A percentile compares a stretch with the other conserved stretches of the same genome.
Evolutionary conservation across 1,139 yeast genomes (phyloP).

Genomic region (Geotrichum aggregatum): DNA sequence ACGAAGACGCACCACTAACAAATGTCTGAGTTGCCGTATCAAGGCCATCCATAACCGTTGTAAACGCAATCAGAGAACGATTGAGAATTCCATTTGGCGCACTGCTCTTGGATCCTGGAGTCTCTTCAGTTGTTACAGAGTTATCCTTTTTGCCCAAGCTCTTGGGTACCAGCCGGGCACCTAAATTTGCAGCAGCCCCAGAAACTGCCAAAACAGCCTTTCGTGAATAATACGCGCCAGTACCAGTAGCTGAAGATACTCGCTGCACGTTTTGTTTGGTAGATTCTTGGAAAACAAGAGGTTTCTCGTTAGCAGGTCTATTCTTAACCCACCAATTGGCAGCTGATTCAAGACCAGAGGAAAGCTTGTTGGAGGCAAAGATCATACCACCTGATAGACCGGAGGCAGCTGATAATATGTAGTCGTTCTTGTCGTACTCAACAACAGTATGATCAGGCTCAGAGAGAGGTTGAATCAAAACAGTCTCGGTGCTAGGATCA

Average conservation of each 20-base stretch:
- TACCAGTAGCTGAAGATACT: slow-evolving; percentile 14
- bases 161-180: slow-evolving; percentile 18
- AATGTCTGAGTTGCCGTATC: slow-evolving; percentile 18
- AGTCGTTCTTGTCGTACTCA: slow-evolving; percentile 10
- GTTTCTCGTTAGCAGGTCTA: slow-evolving; percentile 17
- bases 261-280: slow-evolving; percentile 16
- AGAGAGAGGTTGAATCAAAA: slow-evolving; percentile 8
- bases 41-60: slow-evolving; percentile 21
- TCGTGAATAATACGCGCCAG: slow-evolving; percentile 18
- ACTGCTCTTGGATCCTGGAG: neutral
- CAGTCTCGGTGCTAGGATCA: slow-evolving; percentile 1
- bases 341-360: slow-evolving; percentile 16
- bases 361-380: slow-evolving; percentile 14
- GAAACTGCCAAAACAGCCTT: slow-evolving; percentile 17
- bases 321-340: slow-evolving; percentile 21
- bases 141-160: neutral
- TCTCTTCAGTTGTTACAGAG: neutral
- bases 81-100: slow-evolving; percentile 6
- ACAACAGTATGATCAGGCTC: neutral
- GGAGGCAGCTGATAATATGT: slow-evolving; percentile 17
- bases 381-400: slow-evolving; percentile 18
- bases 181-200: slow-evolving; percentile 14
- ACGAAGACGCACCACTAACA: slow-evolving; percentile 8
- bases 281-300: slow-evolving; percentile 16
- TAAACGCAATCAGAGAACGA: slow-evolving; percentile 21